Conservation (phyloP, 768 basidiomycete species). For the Xerocomellus amylosporus region DNA sequence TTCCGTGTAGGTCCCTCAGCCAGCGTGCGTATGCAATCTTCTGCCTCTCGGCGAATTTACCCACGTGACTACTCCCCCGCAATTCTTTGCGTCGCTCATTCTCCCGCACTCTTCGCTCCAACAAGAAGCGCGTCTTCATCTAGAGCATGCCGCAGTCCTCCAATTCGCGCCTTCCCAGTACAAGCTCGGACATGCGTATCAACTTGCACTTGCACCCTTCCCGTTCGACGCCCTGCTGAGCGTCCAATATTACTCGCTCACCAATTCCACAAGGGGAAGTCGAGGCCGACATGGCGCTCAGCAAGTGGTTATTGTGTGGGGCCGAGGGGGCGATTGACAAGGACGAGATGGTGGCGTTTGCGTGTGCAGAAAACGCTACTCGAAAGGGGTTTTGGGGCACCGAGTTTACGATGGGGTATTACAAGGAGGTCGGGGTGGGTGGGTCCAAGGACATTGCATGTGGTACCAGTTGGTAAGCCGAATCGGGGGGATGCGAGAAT, state of each 20-base stretch:
- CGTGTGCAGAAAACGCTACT: constrained; percentile 85
- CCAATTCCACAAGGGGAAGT: constrained; percentile 80
- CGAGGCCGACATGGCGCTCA: constrained; percentile 95
- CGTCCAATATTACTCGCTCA: constrained; percentile 55
- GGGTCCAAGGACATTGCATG: constrained; percentile 56
- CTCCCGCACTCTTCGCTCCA: constrained; percentile 44
- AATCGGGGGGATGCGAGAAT: no score
- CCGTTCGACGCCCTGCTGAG: constrained; percentile 79
- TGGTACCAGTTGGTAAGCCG: constrained; percentile 72
- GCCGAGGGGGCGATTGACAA: constrained; percentile 75
- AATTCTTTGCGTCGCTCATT: constrained; percentile 52
- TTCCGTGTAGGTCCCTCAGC: constrained; percentile 53
- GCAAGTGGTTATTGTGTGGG: constrained; percentile 97
- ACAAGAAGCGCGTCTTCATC: constrained; percentile 67
- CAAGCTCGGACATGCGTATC: constrained; percentile 90
- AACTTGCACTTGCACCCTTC: constrained; percentile 83
- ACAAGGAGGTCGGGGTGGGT: constrained; percentile 89
- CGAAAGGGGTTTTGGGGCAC: constrained; percentile 70
- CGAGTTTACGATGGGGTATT: constrained; percentile 96
- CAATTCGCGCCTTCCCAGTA: constrained; percentile 86
- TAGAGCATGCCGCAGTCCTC: constrained; percentile 85
- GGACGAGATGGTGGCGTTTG: constrained; percentile 80
- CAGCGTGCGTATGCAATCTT: constrained; percentile 77
- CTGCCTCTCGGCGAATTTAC: constrained; percentile 46
- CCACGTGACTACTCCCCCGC: constrained; percentile 48